A percentile compares a stretch with the other conserved stretches of the same genome.
Evolutionary conservation across 1,139 yeast species (phyloP).

Genomic region (Candida anutae): DNA sequence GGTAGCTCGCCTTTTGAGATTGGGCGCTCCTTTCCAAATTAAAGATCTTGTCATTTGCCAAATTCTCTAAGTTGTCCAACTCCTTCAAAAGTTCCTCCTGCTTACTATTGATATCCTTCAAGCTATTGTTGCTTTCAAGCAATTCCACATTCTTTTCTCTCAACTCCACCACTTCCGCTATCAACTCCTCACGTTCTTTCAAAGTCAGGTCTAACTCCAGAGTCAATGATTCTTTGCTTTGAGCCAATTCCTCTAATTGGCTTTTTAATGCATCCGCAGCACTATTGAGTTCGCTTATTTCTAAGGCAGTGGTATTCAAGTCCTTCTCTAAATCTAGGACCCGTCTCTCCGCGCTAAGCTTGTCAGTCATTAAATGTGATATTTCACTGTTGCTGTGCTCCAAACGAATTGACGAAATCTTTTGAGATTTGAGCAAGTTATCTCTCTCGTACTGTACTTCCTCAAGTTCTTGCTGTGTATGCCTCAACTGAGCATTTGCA

Average conservation of each 20-base stretch:
- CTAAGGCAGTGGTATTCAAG: no score
- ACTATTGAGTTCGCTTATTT: no score
- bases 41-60: slow-evolving; percentile 15
- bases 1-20: slow-evolving; percentile 4
- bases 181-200: slow-evolving; percentile 11
- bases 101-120: slow-evolving; percentile 12
- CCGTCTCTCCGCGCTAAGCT: no score
- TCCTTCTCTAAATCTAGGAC: no score
- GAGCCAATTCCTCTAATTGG: slow-evolving; percentile 4
- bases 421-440: slow-evolving; percentile 16
- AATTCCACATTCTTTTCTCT: slow-evolving; percentile 10
- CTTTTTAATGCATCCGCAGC: no score
- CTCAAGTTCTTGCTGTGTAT: slow-evolving; percentile 9
- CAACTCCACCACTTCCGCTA: slow-evolving; percentile 7
- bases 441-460: slow-evolving; percentile 6
- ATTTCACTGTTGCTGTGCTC: slow-evolving; percentile 24
- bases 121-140: slow-evolving; percentile 7
- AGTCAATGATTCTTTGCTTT: slow-evolving; percentile 2
- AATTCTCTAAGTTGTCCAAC: slow-evolving; percentile 14
- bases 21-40: slow-evolving; percentile 12
- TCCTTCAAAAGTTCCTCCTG: slow-evolving; percentile 16
- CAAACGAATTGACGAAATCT: slow-evolving; percentile 21
- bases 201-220: slow-evolving; percentile 9
- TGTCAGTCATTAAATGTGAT: no score
- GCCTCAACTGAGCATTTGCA: slow-evolving; percentile 1